phyloP scores from a whole-genome alignment of 305 asterid species.

The Ilex paraguariensis region DNA sequence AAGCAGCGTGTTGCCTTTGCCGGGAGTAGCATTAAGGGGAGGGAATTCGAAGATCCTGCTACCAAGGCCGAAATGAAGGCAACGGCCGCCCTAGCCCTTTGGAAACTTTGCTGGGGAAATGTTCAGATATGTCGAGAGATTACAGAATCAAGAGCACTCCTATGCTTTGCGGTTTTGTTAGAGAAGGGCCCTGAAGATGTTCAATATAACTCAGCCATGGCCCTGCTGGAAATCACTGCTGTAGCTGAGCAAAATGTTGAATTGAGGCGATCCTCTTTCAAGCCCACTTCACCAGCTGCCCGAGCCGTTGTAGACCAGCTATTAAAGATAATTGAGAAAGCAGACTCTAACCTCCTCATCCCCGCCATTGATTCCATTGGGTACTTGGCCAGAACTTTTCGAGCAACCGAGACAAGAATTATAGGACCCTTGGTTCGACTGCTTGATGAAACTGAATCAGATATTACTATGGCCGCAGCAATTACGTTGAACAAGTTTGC shows the following conservation, averaged over 20 bases:
- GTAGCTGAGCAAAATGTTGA: constrained; percentile 52
- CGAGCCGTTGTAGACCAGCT: constrained; percentile 64
- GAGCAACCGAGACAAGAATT: constrained; percentile 59
- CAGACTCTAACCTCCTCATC: constrained; percentile 36
- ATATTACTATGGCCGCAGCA: constrained; percentile 43
- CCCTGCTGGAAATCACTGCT: constrained; percentile 61
- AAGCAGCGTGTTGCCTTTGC: constrained; percentile 32
- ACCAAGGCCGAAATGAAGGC: constrained; percentile 57
- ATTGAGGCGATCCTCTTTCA: constrained; percentile 51
- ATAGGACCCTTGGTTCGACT: constrained; percentile 48
- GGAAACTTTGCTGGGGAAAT: constrained; percentile 53
- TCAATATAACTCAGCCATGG: constrained; percentile 57
- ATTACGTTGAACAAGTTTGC: constrained; percentile 50
- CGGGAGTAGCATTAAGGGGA: constrained; percentile 50
- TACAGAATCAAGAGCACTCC: constrained; percentile 58
- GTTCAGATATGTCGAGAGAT: constrained; percentile 34
- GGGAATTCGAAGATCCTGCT: constrained; percentile 47
- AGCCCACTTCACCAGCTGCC: constrained; percentile 62
- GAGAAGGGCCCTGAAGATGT: constrained; percentile 60
- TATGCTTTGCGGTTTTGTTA: constrained; percentile 51
- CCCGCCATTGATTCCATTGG: constrained; percentile 57
- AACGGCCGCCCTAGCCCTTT: constrained; percentile 62
- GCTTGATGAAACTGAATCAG: constrained; percentile 54
- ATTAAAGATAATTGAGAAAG: constrained; percentile 34
- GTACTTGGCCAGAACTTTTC: constrained; percentile 51